Percentiles rank a stretch among this genome's conserved stretches.
Conservation (phyloP, 345 rosid species). For the Boechera retrofracta region DNA sequence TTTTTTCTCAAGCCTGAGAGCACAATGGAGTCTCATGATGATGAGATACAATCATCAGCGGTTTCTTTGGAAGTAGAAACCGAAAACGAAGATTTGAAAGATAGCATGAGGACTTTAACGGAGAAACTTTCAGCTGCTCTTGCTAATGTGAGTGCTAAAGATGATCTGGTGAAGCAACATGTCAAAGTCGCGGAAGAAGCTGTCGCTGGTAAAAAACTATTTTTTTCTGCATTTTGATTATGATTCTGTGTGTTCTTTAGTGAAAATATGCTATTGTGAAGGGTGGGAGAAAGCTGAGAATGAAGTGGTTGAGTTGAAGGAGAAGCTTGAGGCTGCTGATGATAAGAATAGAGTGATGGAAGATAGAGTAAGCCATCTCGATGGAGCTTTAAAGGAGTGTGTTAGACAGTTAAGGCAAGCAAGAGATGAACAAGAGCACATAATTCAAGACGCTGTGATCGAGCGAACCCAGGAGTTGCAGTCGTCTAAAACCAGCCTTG, state of each 20-base stretch:
- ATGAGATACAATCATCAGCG: slow-evolving; percentile 58
- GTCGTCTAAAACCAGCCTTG: slow-evolving; percentile 55
- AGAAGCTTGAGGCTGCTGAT: slow-evolving; percentile 62
- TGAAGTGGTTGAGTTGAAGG: slow-evolving; percentile 62
- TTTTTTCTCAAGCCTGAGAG: slow-evolving; percentile 55
- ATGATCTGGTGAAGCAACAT: slow-evolving; percentile 87
- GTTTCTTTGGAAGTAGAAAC: slow-evolving; percentile 53
- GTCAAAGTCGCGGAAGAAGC: slow-evolving; percentile 98
- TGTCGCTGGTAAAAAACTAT: slow-evolving; percentile 67
- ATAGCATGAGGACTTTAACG: slow-evolving; percentile 56
- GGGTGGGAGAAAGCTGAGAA: slow-evolving; percentile 98
- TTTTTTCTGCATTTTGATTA: background rate
- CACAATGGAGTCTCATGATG: slow-evolving; percentile 60
- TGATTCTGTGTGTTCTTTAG: background rate
- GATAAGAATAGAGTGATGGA: slow-evolving; percentile 60
- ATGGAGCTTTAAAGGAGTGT: slow-evolving; percentile 95
- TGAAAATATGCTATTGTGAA: slow-evolving; percentile 15
- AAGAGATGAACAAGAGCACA: slow-evolving; percentile 79
- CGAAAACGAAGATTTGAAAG: slow-evolving; percentile 55
- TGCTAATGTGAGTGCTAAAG: slow-evolving; percentile 82
- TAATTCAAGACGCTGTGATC: slow-evolving; percentile 59
- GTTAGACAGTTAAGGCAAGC: slow-evolving; percentile 89
- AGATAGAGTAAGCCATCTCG: slow-evolving; percentile 81
- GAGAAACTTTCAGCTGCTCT: slow-evolving; percentile 87
- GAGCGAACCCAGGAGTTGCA: slow-evolving; percentile 62